These are phyloP conservation scores for Ailanthus altissimus DNA, from an alignment of 345 rosid genomes.

Conservation along the genomic window DNA sequence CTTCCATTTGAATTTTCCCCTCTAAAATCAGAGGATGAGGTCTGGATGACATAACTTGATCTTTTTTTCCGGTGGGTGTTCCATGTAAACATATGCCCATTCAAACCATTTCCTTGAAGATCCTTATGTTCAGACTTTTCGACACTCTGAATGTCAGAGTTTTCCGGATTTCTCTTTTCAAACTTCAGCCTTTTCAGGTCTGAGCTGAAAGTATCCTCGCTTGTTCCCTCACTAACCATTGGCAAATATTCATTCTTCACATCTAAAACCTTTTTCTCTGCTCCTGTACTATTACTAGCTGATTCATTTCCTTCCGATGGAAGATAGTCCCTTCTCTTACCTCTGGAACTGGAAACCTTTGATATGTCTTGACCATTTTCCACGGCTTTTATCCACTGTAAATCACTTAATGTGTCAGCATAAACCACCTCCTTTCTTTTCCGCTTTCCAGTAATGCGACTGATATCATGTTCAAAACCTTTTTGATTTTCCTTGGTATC, in stretches of 20 bases:
- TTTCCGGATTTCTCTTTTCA: conserved; percentile 27
- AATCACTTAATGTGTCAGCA: conserved; percentile 80
- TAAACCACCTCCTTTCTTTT: conserved; percentile 77
- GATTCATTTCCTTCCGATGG: conserved; percentile 40
- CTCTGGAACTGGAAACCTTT: conserved; percentile 40
- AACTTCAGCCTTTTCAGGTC: conserved; percentile 38
- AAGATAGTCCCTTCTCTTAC: conserved; percentile 49
- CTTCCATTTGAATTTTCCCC: conserved; percentile 70
- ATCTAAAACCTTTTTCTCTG: conserved; percentile 32
- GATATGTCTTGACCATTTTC: conserved; percentile 85
- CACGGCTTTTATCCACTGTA: conserved; percentile 91
- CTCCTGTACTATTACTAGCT: conserved; percentile 38
- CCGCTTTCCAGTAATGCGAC: conserved; percentile 66
- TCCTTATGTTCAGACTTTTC: conserved; percentile 46
- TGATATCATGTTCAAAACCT: conserved; percentile 44
- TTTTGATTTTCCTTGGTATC: conserved; percentile 58
- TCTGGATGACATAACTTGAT: conserved; percentile 65
- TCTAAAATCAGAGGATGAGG: conserved; percentile 73
- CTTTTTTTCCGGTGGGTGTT: conserved; percentile 83
- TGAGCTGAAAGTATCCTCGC: conserved; percentile 59
- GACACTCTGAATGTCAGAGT: conserved; percentile 33
- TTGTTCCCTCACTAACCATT: conserved; percentile 61
- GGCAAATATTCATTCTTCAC: conserved; percentile 40
- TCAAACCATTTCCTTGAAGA: conserved; percentile 37
- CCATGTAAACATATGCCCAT: conserved; percentile 62